Percentiles rank a stretch among this genome's conserved stretches.
phyloP scores from a whole-genome alignment of 2,329 filamentous ascomycete genomes.

The Scopulariopsis brevicaulis region DNA sequence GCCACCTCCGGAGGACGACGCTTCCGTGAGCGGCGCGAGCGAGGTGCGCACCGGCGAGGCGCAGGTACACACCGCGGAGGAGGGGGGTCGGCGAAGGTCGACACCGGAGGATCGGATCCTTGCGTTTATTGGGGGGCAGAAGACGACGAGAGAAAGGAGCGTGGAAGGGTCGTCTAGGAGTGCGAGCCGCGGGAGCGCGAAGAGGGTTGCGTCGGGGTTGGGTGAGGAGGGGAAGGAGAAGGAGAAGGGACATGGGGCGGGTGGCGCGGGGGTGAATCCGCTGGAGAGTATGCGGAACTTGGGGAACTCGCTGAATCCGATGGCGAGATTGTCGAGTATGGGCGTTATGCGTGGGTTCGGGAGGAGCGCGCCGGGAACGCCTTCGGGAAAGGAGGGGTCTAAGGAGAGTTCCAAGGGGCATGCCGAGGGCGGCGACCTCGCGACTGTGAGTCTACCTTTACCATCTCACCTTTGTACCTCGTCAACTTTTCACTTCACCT shows the following conservation, averaged over 20 bases:
- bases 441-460: conserved; percentile 33
- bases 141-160: conserved; percentile 52
- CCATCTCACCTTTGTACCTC: no score
- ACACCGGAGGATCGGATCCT: conserved; percentile 52
- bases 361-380: conserved; percentile 28
- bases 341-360: conserved; percentile 68
- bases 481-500: conserved; percentile 1
- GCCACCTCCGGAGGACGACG: conserved; percentile 50
- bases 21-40: conserved; percentile 44
- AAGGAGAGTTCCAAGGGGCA: conserved; percentile 21
- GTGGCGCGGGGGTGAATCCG: conserved; percentile 29
- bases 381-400: not conserved
- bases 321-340: conserved; percentile 66
- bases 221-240: conserved; percentile 1
- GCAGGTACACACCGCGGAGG: conserved; percentile 26
- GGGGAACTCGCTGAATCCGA: conserved; percentile 70
- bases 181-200: conserved; percentile 27
- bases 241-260: conserved; percentile 16
- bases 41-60: conserved; percentile 15
- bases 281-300: conserved; percentile 75
- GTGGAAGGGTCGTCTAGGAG: conserved; percentile 32
- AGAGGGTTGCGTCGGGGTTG: conserved; percentile 18
- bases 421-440: conserved; percentile 42
- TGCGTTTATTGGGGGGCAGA: conserved; percentile 59
- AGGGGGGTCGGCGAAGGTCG: not conserved